phyloP scores from a whole-genome alignment of 176 grass and related monocot genomes.

The Aegilops longissima region DNA sequence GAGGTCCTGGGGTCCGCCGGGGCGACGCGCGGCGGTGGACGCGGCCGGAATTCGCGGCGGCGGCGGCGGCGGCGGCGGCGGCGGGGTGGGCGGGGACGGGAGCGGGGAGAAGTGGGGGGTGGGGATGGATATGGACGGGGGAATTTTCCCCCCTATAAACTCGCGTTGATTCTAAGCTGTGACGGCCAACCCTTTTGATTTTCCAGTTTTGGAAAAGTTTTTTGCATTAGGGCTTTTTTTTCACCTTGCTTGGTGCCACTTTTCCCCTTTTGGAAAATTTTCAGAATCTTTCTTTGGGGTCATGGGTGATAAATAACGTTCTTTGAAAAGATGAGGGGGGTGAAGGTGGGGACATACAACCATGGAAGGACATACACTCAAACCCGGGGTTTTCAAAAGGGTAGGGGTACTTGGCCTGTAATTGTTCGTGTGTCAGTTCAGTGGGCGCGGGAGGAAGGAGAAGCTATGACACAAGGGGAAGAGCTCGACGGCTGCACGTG shows the following conservation, averaged over 20 bases:
- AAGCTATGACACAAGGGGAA: too few species aligned
- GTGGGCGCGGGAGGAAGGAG: too few species aligned
- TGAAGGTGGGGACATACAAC: too few species aligned
- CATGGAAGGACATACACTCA: too few species aligned
- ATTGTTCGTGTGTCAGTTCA: too few species aligned
- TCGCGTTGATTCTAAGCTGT: neutral
- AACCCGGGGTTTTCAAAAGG: too few species aligned
- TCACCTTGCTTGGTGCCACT: neutral
- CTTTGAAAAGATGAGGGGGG: too few species aligned
- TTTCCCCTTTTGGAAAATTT: neutral
- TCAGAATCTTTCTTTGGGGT: neutral
- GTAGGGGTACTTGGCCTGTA: too few species aligned
- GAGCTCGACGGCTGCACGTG: too few species aligned
- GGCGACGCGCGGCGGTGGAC: neutral
- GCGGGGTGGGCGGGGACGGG: neutral
- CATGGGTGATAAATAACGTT: neutral
- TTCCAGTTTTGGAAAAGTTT: neutral
- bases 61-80: neutral
- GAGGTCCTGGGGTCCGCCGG: too few species aligned
- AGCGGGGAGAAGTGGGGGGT: neutral
- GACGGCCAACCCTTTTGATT: neutral
- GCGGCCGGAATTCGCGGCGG: neutral
- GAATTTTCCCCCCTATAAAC: neutral
- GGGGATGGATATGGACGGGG: neutral
- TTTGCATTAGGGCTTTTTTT: neutral